Conservation (phyloP, 164 flowering plant genomes). For the Cinnamomum micranthum region DNA sequence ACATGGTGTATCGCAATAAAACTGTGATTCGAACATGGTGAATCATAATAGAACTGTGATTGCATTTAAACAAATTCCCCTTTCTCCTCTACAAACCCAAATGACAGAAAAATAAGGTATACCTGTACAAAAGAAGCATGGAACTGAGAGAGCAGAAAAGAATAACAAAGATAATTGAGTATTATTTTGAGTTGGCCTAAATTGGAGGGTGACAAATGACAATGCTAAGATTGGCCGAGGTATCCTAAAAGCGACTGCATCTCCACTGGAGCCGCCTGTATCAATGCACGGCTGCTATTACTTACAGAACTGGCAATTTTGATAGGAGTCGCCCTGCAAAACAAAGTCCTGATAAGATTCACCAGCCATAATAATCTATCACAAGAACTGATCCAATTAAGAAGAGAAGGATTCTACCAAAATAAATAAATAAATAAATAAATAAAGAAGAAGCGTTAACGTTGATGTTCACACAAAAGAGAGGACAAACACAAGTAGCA, state of each 20-base stretch:
- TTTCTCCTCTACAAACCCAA: background rate
- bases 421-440: too few relatives aligned
- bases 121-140: background rate
- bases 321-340: conserved; percentile 7
- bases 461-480: too few relatives aligned
- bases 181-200: background rate
- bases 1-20: background rate
- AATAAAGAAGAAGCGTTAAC: too few relatives aligned
- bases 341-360: background rate
- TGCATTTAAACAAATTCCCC: background rate
- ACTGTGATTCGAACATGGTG: background rate
- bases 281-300: background rate
- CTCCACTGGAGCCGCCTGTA: background rate
- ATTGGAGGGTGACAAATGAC: background rate
- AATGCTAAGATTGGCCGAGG: background rate
- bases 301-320: conserved; percentile 7
- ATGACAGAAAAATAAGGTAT: background rate
- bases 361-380: background rate
- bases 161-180: background rate
- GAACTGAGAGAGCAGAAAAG: background rate
- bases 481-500: too few relatives aligned
- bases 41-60: background rate
- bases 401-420: background rate
- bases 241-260: background rate
- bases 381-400: background rate